Evolutionary conservation across 208 protist species (phyloP), one percentile per base, ranked within the genome.

Genomic region (Crithidia expoeki): DNA sequence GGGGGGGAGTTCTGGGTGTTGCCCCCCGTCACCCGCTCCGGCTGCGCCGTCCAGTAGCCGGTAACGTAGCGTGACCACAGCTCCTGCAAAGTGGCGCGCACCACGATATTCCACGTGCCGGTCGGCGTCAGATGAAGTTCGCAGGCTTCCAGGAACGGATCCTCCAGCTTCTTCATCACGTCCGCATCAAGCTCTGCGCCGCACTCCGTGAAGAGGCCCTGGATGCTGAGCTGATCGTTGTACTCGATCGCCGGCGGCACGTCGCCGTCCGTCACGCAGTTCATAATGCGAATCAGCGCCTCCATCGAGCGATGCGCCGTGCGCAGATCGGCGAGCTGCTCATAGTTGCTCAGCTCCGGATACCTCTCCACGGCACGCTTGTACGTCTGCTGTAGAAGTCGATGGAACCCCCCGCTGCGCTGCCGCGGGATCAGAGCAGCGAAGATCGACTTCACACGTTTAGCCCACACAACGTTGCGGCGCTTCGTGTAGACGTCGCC

Each of bases 121-220:
- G 52, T 53, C 12, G 46, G 4, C 23, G 58, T 61, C 67, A 85
- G 74, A 28, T 71, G 28, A 23, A 74, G 61, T 19, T 57, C 33
- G 58, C 76, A 88, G 0, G 83, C 85, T 34, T 86, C 77, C 25
- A 92, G 88, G 46, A 93, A 92, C 17, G 68, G 64, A 36, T 85
- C 79, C 10, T 81, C 84, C 12, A 88, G 23, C 19, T 65, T 75
- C 73, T 86, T 84, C 52, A 91, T 81, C 56, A 82, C 76, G n/a
- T 80, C 75, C 21, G 28, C 80, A 1, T 28, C 33, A 2, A 61
- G 14, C 4, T 59, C 36, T 10, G 42, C 56, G 36, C 52, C 36
- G 50, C 50, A 70, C 25, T 74, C 32, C 17, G 74, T 68, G 63
- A 92, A 75, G 27, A 77, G 46, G 30, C 34, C 61, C 21, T 84